Conservation (phyloP, 768 basidiomycete species). For the Phanerochaete sordida region DNA sequence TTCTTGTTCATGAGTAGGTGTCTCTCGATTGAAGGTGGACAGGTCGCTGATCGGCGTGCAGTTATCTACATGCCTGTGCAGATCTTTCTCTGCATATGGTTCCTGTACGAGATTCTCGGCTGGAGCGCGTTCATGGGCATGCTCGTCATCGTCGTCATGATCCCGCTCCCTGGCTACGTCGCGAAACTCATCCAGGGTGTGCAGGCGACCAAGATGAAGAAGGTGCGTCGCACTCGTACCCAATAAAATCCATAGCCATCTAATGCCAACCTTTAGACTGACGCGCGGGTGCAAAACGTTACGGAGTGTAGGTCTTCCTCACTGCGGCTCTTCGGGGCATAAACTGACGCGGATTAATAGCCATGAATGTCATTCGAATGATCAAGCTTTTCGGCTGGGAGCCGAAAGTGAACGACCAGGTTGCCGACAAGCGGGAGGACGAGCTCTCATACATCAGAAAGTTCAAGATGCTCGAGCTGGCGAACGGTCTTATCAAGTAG, state of each 20-base stretch:
- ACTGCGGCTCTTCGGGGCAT: background rate
- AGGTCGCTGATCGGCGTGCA: background rate
- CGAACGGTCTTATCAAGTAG: conserved; percentile 41
- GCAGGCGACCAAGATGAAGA: conserved; percentile 39
- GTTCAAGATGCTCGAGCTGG: conserved; percentile 46
- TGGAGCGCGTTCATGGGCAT: conserved; percentile 37
- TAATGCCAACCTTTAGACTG: conserved; percentile 33
- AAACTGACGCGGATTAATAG: conserved; percentile 6
- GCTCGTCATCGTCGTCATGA: conserved; percentile 34
- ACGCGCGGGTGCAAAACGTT: conserved; percentile 42
- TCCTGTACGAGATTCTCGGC: conserved; percentile 29
- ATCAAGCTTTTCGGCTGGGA: conserved; percentile 46
- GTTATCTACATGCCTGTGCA: conserved; percentile 25
- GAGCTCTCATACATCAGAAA: conserved; percentile 55
- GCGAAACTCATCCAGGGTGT: conserved; percentile 33
- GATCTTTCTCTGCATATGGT: conserved; percentile 31
- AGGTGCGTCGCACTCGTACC: no score
- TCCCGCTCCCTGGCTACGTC: conserved; percentile 41
- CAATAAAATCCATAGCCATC: no score
- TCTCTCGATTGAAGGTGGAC: background rate
- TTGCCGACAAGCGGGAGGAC: conserved; percentile 53
- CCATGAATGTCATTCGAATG: conserved; percentile 39
- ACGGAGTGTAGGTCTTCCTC: conserved; percentile 32
- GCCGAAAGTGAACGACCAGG: conserved; percentile 43
- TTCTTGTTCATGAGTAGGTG: conserved; percentile 16